Evolutionary conservation across 129 eudicot species (phyloP), one percentile per base, ranked within the genome.

Genomic region (Lonicera japonica): DNA sequence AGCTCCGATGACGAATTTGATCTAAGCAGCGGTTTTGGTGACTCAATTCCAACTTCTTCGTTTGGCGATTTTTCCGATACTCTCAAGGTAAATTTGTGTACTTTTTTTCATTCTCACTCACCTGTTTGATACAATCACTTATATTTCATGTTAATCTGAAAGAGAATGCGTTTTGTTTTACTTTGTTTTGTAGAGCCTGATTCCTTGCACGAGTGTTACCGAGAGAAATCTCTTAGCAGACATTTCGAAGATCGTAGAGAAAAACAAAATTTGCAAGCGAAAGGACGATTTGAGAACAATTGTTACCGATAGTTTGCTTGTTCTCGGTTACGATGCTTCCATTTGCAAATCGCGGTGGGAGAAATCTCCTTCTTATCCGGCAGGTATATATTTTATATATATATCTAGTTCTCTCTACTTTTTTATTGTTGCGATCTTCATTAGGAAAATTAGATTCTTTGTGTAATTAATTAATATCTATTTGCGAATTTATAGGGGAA

Each of bases 331-430:
- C 73, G 72, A 89, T 58, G 95, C 96, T 54, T 77, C 96, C 11
- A 56, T 85, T 25, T 89, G 96, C 65, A 89, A 75, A 82, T 89
- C 96, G 4, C 81, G 80, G 54, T 89, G 96, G 96, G 96, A 89
- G 38, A 89, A 85, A 64, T 69, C 96, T 34, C 22, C 86, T 1
- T 73, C 83, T 0, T 76, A 74, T 56, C 96, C 90, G 6, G 96
- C 96, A 5, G 96, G 96, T 89, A 84, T 58, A 10, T n/a, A n/a
- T n/a, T n/a, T n/a, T n/a, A n/a, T n/a, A n/a, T n/a, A n/a, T n/a
- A n/a, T 16, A 20, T 36, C 11, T 9, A 8, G 25, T 0, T 29
- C 24, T 18, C 40, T 19, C 4, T 11, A 11, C 8, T 23, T 6
- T 8, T 25, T 19, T 21, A 23, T 10, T 47, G 53, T 46, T 38